Evolutionary conservation across 1,139 yeast species (phyloP), one percentile per base, ranked within the genome.

Genomic region (Pneumocystis murina): DNA sequence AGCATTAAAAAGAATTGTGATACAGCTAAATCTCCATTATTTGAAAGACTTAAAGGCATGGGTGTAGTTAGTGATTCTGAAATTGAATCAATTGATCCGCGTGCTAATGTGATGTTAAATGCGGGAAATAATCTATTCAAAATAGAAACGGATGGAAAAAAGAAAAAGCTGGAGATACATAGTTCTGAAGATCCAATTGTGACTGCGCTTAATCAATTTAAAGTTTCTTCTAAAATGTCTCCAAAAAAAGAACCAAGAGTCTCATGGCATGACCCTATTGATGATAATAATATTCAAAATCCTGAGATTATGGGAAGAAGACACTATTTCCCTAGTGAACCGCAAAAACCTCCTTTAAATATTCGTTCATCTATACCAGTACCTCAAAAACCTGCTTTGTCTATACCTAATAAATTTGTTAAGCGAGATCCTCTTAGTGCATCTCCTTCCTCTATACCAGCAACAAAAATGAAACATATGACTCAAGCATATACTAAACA

Each of bases 121-220:
- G 69, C 72, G 67, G 74, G 76, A 17, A 74, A 71, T 48, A 74
- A 73, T 66, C 68, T 71, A 69, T 73, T 73, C 67, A 75, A 73
- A 60, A 74, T 69, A n/a, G 36, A 63, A 10, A 66, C 70, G 10
- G 60, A 65, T 35, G 24, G 60, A 62, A 28, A 57, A 65, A 20
- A 33, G 28, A 17, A 60, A 39, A 40, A 54, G 38, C 38, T 61
- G 16, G 35, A 38, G 14, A 5, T 62, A 14, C 62, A 24, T 17
- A 64, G 14, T 28, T 58, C 4, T 16, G 76, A 74, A 33, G 83
- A 80, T 67, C 82, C 79, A 70, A 79, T 75, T 77, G 84, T 74
- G 70, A 84, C 78, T 76, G 90, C 75, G 64, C 71, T 86, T 62
- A 87, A 84, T 70, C 85, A 84, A 68, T 77, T 86, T 69, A 84